Evolutionary conservation across 2,329 filamentous ascomycete genomes (phyloP), one percentile per base, ranked within the genome.

Genomic region (Fusarium sp.): DNA sequence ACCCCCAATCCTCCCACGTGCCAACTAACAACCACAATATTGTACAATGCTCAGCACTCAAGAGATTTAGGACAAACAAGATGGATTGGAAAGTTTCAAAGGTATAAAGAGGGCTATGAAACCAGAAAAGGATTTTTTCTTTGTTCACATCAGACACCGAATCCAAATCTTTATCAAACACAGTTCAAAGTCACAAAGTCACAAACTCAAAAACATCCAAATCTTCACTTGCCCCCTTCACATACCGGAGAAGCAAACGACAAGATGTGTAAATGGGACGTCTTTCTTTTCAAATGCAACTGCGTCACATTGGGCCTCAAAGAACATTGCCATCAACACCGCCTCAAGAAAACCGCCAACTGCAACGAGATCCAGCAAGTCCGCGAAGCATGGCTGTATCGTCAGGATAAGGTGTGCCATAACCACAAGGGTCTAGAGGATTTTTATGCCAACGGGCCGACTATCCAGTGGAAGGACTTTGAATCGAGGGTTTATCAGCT

Each of bases 201-300:
- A 4, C 4, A 23, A 23, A 23, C 23, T 23, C 23, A 23, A 4
- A 13, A 23, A 38, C 11, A 46, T 3, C 20, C 8, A 23, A 15
- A 8, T 23, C 45, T 30, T 11, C 8, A 16, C 12, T 41, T 20
- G 23, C 23, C 23, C 23, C 6, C 2, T 30, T 45, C 9, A 38
- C 33, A 6, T 28, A 23, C 13, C 20, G 15, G 20, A 26, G 11
- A 28, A 28, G 4, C 16, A 40, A 38, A 23, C 4, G 2, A 4
- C 26, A 62, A 8, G 7, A 70, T 70, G 67, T 70, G 68, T 28
- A 55, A 70, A 18, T 70, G 68, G 68, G 34, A 62, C 11, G 41
- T 71, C 10, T 62, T 58, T 9, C 55, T 69, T 13, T 70, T 44
- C 52, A 51, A 44, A 8, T 70, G 67, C 34, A 45, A 53, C 37